These are phyloP conservation scores for Solanum tacnaense DNA, from an alignment of 257 asterid genomes.

Conservation along the genomic window DNA sequence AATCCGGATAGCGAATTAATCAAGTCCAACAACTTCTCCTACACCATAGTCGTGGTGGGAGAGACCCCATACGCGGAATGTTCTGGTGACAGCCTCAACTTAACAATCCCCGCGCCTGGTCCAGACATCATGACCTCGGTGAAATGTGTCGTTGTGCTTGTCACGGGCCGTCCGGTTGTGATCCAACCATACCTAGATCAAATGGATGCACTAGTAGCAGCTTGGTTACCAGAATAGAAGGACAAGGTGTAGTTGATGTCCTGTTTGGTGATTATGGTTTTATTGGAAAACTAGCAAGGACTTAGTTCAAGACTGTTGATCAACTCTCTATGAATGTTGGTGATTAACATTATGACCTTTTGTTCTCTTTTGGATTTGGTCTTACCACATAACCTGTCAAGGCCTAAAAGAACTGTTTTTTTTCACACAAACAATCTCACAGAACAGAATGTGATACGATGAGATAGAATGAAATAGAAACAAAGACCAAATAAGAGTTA, in stretches of 20 bases:
- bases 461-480: no score
- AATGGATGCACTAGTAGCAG: conserved; percentile 1
- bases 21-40: not conserved
- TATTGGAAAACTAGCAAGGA: not conserved
- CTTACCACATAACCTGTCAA: not conserved
- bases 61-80: not conserved
- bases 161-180: not conserved
- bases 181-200: conserved; percentile 3
- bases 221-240: conserved; percentile 3
- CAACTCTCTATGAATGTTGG: conserved; percentile 10
- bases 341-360: conserved; percentile 2
- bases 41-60: conserved; percentile 1
- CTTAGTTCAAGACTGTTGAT: conserved; percentile 10
- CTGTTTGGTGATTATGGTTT: conserved; percentile 4
- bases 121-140: not conserved
- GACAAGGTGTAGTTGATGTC: conserved; percentile 2
- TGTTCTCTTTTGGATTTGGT: conserved; percentile 4
- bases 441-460: no score
- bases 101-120: not conserved
- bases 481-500: no score
- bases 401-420: not conserved
- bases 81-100: not conserved
- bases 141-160: not conserved
- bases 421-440: not conserved
- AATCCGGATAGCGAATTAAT: not conserved